Conservation (phyloP, 345 rosid genomes). For the Citrus maxima region DNA sequence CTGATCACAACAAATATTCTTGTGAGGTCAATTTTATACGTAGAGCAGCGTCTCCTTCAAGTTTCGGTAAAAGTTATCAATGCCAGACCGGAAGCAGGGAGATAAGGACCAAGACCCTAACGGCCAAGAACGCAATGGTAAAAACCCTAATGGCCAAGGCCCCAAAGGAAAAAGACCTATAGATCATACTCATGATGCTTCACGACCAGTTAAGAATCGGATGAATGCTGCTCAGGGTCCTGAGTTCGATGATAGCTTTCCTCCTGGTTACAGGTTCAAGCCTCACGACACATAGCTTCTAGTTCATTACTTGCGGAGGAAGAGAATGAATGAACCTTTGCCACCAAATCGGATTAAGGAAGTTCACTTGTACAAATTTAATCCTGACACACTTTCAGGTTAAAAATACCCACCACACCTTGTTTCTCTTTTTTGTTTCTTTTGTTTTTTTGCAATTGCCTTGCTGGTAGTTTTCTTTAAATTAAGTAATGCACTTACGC, state of each 20-base stretch:
- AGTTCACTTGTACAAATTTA: constrained; percentile 13
- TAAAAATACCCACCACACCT: background rate
- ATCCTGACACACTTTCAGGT: constrained; percentile 20
- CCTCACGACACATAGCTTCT: constrained; percentile 21
- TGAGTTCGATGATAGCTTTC: background rate
- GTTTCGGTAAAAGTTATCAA: background rate
- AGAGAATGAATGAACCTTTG: background rate
- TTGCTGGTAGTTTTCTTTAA: background rate
- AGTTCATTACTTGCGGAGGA: constrained; percentile 12
- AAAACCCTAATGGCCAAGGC: background rate
- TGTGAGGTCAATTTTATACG: background rate
- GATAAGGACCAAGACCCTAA: background rate
- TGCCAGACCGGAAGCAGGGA: background rate
- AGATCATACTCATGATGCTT: background rate
- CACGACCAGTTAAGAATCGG: background rate
- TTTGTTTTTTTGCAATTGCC: background rate
- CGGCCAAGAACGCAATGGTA: background rate
- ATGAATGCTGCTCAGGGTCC: background rate
- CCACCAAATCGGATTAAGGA: constrained; percentile 23
- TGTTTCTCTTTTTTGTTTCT: background rate
- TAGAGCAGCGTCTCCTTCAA: background rate
- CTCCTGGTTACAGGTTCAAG: constrained; percentile 21
- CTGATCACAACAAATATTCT: background rate
- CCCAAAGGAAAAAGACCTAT: background rate
- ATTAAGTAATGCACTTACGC: background rate